These are phyloP conservation scores for Dothiorella sarmentorum DNA, from an alignment of 2,329 filamentous ascomycete genomes.

Conservation along the genomic window DNA sequence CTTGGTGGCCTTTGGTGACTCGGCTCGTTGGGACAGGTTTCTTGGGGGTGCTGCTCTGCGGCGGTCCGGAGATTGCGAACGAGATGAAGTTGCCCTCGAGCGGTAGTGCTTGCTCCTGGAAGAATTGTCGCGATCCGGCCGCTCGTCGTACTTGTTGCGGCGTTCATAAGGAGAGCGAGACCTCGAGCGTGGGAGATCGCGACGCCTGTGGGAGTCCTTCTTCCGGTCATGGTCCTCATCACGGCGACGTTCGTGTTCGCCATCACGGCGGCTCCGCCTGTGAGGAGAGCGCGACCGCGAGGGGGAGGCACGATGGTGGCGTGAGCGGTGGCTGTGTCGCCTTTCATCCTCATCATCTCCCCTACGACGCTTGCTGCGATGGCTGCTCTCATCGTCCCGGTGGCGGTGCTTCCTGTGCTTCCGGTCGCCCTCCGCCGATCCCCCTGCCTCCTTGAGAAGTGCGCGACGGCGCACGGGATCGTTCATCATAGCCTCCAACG, in stretches of 20 bases:
- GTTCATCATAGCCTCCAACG: constrained; percentile 64
- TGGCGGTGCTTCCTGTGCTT: constrained; percentile 25
- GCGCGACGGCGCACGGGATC: constrained; percentile 66
- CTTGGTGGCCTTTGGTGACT: constrained; percentile 12
- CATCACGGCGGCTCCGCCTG: constrained; percentile 32
- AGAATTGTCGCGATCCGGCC: constrained; percentile 23
- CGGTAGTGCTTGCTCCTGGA: constrained; percentile 26
- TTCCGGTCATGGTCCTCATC: constrained; percentile 1
- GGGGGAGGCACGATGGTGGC: constrained; percentile 3
- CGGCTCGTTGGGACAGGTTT: not conserved
- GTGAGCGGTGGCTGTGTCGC: constrained; percentile 13
- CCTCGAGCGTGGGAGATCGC: not conserved
- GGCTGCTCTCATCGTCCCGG: constrained; percentile 22
- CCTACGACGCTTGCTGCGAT: constrained; percentile 13
- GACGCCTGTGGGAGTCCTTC: not conserved
- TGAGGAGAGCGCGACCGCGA: constrained; percentile 11
- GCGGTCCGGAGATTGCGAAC: constrained; percentile 25
- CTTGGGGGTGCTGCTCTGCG: not conserved
- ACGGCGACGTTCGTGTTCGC: constrained; percentile 22
- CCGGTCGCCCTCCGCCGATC: constrained; percentile 23
- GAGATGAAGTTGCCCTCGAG: constrained; percentile 22
- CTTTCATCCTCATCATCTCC: constrained; percentile 9
- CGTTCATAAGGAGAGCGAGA: constrained; percentile 21
- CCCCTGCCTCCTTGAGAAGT: constrained; percentile 48
- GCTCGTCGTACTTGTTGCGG: constrained; percentile 32